Evolutionary conservation across 2,329 filamentous ascomycete genomes (phyloP), one percentile per base, ranked within the genome.

Genomic region (Nemania diffusa): DNA sequence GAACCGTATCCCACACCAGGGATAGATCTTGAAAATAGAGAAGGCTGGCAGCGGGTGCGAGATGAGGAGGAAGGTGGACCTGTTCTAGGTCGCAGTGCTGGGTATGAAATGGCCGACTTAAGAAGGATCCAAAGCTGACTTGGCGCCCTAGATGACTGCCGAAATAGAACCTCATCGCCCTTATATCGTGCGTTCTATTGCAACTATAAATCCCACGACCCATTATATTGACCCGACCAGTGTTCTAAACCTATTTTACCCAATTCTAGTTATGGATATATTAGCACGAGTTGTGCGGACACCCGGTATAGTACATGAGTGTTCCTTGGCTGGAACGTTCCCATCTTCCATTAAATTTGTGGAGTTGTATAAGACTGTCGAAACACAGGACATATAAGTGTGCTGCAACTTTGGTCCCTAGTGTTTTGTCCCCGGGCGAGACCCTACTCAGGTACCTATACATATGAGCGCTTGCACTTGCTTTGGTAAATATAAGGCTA

Each of bases 1-100:
- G 84, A 88, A 76, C 89, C 89, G 2, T 86, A 88, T 72, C 84
- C 85, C 1, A 76, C 79, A 1, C 85, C 85, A 0, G 79, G 79
- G 13, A 74, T 74, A 2, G 80, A 81, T 37, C 57, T 68, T 11
- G 69, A 72, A 40, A 69, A 72, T 29, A 65, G 70, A 9, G 75
- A 71, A 42, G 74, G 78, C 5, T 83, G 82, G 73, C 76, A 76
- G 6, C 81, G 85, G 17, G 76, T 88, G 32, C 78, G 83, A 44
- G 87, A 88, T 63, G 86, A 87, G 66, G 87, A 89, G 73, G 83
- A 85, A 67, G 83, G 79, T 27, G 76, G 76, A 27, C 73, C 75
- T 4, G 72, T 76, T 42, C 29, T 76, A 42, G 74, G 76, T 59
- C 73, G 75, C 58, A 77, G 71, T 61, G 64, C 61, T 70, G 76